These are phyloP conservation scores for Acephala macrosclerotiorum DNA, from an alignment of 2,329 filamentous ascomycete species.

Conservation along the genomic window DNA sequence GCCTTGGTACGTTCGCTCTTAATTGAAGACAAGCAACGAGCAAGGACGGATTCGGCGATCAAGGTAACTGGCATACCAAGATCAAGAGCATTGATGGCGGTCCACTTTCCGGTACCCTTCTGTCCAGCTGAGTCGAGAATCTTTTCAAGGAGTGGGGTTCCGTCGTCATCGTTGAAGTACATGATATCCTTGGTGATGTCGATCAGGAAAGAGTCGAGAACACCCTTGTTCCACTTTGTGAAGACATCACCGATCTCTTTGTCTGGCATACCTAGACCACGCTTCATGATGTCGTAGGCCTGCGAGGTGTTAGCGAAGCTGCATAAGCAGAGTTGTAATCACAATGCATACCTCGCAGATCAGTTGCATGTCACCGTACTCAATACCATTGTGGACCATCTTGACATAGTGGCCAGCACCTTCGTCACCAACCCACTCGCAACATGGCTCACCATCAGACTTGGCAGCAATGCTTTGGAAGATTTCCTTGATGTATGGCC, in stretches of 20 bases:
- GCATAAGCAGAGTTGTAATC: not conserved
- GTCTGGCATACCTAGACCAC: constrained; percentile 84
- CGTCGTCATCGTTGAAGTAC: constrained; percentile 97
- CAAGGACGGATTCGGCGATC: constrained; percentile 96
- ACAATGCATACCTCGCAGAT: constrained; percentile 84
- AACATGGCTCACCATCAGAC: constrained; percentile 96
- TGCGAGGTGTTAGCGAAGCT: constrained; percentile 48
- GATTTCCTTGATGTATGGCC: constrained; percentile 98
- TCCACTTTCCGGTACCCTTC: constrained; percentile 99
- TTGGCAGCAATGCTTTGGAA: constrained; percentile 98
- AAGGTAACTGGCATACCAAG: constrained; percentile 98
- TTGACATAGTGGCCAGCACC: constrained; percentile 99
- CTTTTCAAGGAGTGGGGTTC: constrained; percentile 92
- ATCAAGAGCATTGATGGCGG: constrained; percentile 97
- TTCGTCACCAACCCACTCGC: constrained; percentile 99
- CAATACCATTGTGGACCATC: constrained; percentile 99
- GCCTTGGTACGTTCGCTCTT: constrained; percentile 92
- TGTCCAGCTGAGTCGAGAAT: constrained; percentile 98
- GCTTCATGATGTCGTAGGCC: constrained; percentile 99
- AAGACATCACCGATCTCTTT: constrained; percentile 98
- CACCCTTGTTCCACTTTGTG: constrained; percentile 97
- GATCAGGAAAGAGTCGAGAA: constrained; percentile 98
- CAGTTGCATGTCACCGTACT: constrained; percentile 99
- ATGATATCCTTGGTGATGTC: constrained; percentile 99
- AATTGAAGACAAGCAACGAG: constrained; percentile 91